Percentiles rank a stretch among this genome's conserved stretches.
Evolutionary conservation across 345 rosid species (phyloP).

Genomic region (Bruguiera sexangula): DNA sequence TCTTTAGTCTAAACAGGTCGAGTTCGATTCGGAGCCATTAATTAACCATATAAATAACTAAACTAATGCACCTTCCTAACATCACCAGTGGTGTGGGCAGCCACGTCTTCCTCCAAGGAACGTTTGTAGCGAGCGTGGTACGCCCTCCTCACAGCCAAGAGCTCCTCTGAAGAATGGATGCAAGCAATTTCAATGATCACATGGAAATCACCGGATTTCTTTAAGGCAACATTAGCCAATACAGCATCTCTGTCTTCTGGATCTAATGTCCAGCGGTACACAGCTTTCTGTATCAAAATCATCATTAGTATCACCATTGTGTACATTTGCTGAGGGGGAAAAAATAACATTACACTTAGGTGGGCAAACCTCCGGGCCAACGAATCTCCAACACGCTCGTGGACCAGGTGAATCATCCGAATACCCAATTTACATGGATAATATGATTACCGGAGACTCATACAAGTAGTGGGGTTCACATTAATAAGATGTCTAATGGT

Average conservation of each 20-base stretch:
- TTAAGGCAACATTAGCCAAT: slow-evolving; percentile 28
- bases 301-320: no score
- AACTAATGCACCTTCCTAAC: slow-evolving; percentile 39
- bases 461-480: no score
- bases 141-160: slow-evolving; percentile 51
- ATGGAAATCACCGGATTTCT: slow-evolving; percentile 28
- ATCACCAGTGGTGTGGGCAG: slow-evolving; percentile 54
- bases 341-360: no score
- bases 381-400: no score
- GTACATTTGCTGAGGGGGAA: no score
- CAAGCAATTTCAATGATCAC: slow-evolving; percentile 55
- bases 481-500: no score
- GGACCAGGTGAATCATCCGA: no score
- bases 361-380: no score
- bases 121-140: slow-evolving; percentile 57
- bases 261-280: slow-evolving; percentile 31
- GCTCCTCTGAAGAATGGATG: slow-evolving; percentile 55
- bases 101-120: slow-evolving; percentile 70
- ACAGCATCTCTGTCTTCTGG: slow-evolving; percentile 35
- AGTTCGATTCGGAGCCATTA: not conserved
- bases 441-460: no score
- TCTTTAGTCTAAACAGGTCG: no score
- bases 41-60: not conserved
- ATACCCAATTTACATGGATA: no score
- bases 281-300: slow-evolving; percentile 15